Evolutionary conservation across 306 rosid species (phyloP).

Genomic region (Casuarina cunninghamiana): DNA sequence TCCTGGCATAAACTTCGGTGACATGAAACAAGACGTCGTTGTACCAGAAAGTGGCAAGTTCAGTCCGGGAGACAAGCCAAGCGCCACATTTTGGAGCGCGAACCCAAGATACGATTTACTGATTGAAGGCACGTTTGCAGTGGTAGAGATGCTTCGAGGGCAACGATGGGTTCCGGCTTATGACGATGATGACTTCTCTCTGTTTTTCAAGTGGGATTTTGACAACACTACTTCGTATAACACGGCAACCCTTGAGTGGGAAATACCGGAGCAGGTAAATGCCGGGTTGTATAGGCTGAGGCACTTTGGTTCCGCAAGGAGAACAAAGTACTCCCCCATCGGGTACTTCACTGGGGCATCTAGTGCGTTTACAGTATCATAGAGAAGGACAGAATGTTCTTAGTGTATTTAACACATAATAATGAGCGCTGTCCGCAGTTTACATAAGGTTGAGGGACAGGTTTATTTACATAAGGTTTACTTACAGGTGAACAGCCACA

Average conservation of each 20-base stretch:
- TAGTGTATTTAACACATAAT: constrained; percentile 10
- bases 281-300: constrained; percentile 61
- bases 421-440: not conserved
- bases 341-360: constrained; percentile 69
- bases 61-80: constrained; percentile 47
- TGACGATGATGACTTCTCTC: constrained; percentile 76
- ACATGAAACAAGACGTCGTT: constrained; percentile 57
- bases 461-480: not conserved
- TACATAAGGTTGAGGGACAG: not conserved
- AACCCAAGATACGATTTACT: constrained; percentile 73
- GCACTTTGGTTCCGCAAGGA: constrained; percentile 77
- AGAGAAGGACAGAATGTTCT: constrained; percentile 12
- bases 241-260: constrained; percentile 66
- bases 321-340: constrained; percentile 37
- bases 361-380: constrained; percentile 65
- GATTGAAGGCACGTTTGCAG: constrained; percentile 79
- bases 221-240: constrained; percentile 44
- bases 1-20: constrained; percentile 53
- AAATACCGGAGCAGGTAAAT: constrained; percentile 50
- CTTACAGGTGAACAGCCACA: not conserved
- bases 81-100: constrained; percentile 73
- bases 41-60: constrained; percentile 55
- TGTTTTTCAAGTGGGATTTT: constrained; percentile 61
- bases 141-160: constrained; percentile 62
- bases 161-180: constrained; percentile 53